Evolutionary conservation across 192 early-diverging fungal species (phyloP), one percentile per base, ranked within the genome.

Genomic region (Podila horticola): DNA sequence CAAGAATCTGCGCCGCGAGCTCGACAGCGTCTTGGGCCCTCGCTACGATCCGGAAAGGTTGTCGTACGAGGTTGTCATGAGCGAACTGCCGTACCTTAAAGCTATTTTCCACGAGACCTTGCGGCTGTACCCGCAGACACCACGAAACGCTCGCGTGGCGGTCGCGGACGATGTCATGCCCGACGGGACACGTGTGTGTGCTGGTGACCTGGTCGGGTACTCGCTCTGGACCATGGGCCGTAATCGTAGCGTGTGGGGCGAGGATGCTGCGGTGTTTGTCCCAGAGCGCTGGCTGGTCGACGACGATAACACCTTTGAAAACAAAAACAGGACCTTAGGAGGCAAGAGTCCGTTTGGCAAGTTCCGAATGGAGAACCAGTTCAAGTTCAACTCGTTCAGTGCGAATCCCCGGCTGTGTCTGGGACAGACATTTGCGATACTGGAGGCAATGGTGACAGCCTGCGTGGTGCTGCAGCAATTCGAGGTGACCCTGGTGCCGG

Each of bases 61-160:
- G 19, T 26, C 59, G 15, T 61, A 61, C 30, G 59, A 61, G 30
- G 28, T 24, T 11, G 17, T 61, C 15, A 24, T 86, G 9, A 86
- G 83, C 24, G 20, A 74, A 2, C 58, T 88, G 10, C 77, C 85
- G 11, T 83, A 76, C 48, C 60, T 87, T 24, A 89, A 84, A 36
- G 79, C 83, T 20, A 77, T 88, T 7, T 70, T 88, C 48, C 60
- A 86, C 22, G 92, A 93, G 81, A 81, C 86, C 1, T 61, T 93
- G n/a, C 82, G 92, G 10, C 62, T 93, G 38, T 82, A 88, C 67
- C 91, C 92, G 24, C 71, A 84, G 17, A 89, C 93, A 6, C 92
- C 92, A 17, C 19, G 12, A 0, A 84, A 91, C n/a, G 26, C 63
- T 4, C 91, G 91, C 72, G 63, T 72, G 51, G 83, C 84, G 20